Conservation (phyloP, 129 eudicot genomes). For the Flaveria brownii region DNA sequence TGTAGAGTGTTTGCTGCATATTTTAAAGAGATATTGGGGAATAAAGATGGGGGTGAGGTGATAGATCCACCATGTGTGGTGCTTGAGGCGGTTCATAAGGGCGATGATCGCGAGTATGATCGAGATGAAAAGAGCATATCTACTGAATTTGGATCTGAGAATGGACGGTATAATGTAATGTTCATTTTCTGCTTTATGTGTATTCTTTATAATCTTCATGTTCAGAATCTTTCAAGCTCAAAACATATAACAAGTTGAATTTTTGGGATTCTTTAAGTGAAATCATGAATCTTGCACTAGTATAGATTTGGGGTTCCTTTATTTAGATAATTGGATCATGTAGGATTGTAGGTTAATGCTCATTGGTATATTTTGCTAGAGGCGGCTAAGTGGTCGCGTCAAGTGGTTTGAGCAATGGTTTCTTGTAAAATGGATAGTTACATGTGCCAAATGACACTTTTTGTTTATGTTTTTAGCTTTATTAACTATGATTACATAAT, state of each 20-base stretch:
- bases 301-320: background rate
- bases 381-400: background rate
- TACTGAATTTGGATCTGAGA: conserved; percentile 44
- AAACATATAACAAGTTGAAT: background rate
- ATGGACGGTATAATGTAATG: conserved; percentile 93
- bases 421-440: background rate
- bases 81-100: conserved; percentile 30
- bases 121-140: conserved; percentile 37
- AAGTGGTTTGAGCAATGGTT: background rate
- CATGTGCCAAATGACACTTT: background rate
- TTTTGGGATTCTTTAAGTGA: background rate
- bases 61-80: conserved; percentile 55
- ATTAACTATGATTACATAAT: background rate
- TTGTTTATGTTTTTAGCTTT: background rate
- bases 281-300: background rate
- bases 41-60: conserved; percentile 35
- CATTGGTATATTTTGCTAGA: conserved; percentile 8
- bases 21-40: conserved; percentile 54
- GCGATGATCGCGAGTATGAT: conserved; percentile 21
- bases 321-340: background rate
- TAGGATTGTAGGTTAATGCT: background rate
- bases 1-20: conserved; percentile 60
- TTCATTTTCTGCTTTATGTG: conserved; percentile 29
- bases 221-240: background rate
- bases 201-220: conserved; percentile 5